A percentile compares a stretch with the other conserved stretches of the same genome.
These are phyloP conservation scores for Solanum hybrid DNA, from an alignment of 305 asterid genomes.

Conservation along the genomic window DNA sequence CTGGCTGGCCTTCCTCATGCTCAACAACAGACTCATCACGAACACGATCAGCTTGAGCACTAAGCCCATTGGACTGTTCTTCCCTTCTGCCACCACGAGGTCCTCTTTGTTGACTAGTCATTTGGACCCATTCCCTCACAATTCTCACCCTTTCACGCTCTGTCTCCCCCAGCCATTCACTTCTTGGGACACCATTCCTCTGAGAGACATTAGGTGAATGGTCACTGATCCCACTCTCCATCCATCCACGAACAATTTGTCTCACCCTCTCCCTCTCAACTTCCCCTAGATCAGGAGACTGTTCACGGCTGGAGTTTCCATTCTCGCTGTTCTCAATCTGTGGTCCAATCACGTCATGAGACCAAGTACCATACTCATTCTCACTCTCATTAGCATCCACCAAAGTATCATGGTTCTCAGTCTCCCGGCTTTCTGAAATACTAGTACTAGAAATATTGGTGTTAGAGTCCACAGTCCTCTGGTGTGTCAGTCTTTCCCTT, in stretches of 20 bases:
- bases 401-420: conserved; percentile 48
- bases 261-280: conserved; percentile 86
- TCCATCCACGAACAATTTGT: conserved; percentile 93
- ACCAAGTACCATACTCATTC: conserved; percentile 53
- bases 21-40: conserved; percentile 41
- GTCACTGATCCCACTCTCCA: conserved; percentile 80
- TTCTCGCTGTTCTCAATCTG: conserved; percentile 40
- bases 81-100: conserved; percentile 47
- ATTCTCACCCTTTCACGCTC: conserved; percentile 92
- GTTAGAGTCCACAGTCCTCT: conserved; percentile 50
- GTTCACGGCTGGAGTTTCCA: conserved; percentile 70
- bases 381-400: conserved; percentile 65
- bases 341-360: conserved; percentile 36
- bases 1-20: conserved; percentile 69
- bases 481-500: conserved; percentile 62
- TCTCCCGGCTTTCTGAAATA: conserved; percentile 40
- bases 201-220: conserved; percentile 53
- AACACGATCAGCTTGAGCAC: conserved; percentile 36
- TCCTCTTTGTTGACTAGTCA: conserved; percentile 89
- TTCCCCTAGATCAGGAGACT: conserved; percentile 80
- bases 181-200: conserved; percentile 56
- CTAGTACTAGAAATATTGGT: conserved; percentile 33
- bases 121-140: conserved; percentile 93
- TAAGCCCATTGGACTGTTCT: conserved; percentile 28
- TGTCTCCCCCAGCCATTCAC: conserved; percentile 90